phyloP scores from a whole-genome alignment of 768 basidiomycete species.

The Boletales sp. region DNA sequence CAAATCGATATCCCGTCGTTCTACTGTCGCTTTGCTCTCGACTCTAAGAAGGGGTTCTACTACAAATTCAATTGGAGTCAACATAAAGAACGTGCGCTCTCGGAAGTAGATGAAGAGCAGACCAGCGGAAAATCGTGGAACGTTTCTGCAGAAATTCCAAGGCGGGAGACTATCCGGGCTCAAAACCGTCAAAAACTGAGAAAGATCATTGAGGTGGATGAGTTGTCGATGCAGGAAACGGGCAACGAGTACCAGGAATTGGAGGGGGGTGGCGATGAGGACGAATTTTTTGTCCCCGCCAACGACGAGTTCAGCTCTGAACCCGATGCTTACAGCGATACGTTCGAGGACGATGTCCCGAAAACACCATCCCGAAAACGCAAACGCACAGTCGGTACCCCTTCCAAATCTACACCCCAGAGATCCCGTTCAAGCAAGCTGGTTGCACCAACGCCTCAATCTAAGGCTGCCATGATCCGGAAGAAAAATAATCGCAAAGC shows the following conservation, averaged over 20 bases:
- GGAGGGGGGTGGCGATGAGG: slow-evolving; percentile 14
- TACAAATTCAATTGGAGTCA: slow-evolving; percentile 58
- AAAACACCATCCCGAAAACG: slow-evolving; percentile 57
- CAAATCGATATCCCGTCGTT: slow-evolving; percentile 33
- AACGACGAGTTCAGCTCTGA: slow-evolving; percentile 24
- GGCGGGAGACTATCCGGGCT: slow-evolving; percentile 3
- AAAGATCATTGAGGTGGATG: slow-evolving; percentile 23
- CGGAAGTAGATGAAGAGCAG: slow-evolving; percentile 22
- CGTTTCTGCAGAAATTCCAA: slow-evolving; percentile 29
- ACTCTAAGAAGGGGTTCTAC: slow-evolving; percentile 57
- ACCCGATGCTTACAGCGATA: slow-evolving; percentile 24
- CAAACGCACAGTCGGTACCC: slow-evolving; percentile 33
- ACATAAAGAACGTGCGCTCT: slow-evolving; percentile 42
- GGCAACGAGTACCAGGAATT: slow-evolving; percentile 24
- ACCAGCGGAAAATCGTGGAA: slow-evolving; percentile 46
- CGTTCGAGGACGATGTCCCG: slow-evolving; percentile 30
- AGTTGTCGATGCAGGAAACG: slow-evolving; percentile 11
- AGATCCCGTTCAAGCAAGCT: slow-evolving; percentile 37
- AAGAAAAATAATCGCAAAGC: slow-evolving; percentile 36
- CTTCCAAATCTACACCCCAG: slow-evolving; percentile 32
- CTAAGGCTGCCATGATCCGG: slow-evolving; percentile 57
- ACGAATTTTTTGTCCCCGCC: slow-evolving; percentile 15
- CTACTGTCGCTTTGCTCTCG: slow-evolving; percentile 56
- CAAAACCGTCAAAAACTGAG: slow-evolving; percentile 21
- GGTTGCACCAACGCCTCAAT: slow-evolving; percentile 71